Evolutionary conservation across 176 grass and related monocot species (phyloP).

Genomic region (Zea luxurians): DNA sequence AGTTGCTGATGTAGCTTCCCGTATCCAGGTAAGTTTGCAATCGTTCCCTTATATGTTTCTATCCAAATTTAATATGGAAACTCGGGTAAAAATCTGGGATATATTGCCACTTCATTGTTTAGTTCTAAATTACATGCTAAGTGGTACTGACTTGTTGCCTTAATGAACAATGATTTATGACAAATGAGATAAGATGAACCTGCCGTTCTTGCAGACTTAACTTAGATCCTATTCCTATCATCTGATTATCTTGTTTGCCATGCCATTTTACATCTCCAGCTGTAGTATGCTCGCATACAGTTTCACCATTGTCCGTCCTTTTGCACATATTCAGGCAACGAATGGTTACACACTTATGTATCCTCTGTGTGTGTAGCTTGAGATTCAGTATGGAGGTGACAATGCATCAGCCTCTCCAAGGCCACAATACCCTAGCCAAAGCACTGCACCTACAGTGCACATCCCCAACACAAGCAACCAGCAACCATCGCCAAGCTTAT

Average conservation of each 20-base stretch:
- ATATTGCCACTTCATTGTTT: constrained; percentile 1
- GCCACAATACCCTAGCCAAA: constrained; percentile 49
- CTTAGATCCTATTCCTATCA: background rate
- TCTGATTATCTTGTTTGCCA: background rate
- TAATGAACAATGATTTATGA: background rate
- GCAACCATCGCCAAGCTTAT: constrained; percentile 39
- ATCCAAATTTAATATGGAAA: background rate
- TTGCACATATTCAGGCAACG: background rate
- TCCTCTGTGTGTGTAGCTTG: constrained; percentile 46
- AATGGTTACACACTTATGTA: constrained; percentile 9
- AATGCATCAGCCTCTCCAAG: constrained; percentile 52
- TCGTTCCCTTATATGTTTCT: background rate
- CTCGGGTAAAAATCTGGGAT: background rate
- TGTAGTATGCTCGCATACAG: background rate
- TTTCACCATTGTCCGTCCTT: background rate
- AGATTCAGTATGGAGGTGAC: constrained; percentile 64
- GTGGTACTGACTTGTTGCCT: background rate
- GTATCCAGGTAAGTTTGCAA: constrained; percentile 52
- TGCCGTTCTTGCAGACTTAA: background rate
- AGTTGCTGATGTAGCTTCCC: constrained; percentile 51
- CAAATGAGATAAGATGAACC: constrained; percentile 10
- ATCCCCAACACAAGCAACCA: constrained; percentile 46
- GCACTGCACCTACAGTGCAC: constrained; percentile 25
- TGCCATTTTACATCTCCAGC: background rate
- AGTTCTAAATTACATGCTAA: background rate